Conservation (phyloP, 352 stramenopile genomes). For the Globisporangium mamillatum region DNA sequence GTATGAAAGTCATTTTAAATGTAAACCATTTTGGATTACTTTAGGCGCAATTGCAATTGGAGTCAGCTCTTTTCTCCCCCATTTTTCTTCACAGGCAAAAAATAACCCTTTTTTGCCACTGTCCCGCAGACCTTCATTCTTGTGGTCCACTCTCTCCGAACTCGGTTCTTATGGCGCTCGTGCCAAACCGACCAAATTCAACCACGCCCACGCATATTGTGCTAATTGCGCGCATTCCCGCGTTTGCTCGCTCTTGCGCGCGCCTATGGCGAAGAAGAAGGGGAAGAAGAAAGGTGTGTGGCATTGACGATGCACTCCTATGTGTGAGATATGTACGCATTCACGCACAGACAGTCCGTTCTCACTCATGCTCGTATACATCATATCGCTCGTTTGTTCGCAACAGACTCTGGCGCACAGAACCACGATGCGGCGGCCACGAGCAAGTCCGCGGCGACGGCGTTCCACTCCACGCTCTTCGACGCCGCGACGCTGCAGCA, state of each 20-base stretch:
- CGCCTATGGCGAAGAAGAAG: slow-evolving; percentile 79
- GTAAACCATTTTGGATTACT: neutral
- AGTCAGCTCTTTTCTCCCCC: neutral
- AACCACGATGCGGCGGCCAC: neutral
- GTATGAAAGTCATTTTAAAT: neutral
- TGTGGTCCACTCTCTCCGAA: neutral
- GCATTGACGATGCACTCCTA: neutral
- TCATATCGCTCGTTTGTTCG: neutral
- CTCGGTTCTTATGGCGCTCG: neutral
- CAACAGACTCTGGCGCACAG: neutral
- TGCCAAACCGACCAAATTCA: slow-evolving; percentile 2
- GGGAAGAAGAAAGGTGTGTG: slow-evolving; percentile 63
- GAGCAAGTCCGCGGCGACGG: slow-evolving; percentile 12
- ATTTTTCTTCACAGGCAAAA: neutral
- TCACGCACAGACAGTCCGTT: too few species aligned
- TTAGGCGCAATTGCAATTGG: neutral
- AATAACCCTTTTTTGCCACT: neutral
- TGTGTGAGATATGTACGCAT: too few species aligned
- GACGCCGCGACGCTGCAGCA: slow-evolving; percentile 45
- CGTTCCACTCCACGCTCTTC: slow-evolving; percentile 17
- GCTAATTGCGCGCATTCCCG: neutral
- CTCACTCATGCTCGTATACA: neutral
- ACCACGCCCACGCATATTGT: neutral
- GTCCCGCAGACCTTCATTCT: slow-evolving; percentile 7
- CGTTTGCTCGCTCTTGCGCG: neutral